Percentiles rank a stretch among this genome's conserved stretches.
phyloP scores from a whole-genome alignment of 495 filamentous ascomycete genomes.

The Hyaloscypha variabilis region DNA sequence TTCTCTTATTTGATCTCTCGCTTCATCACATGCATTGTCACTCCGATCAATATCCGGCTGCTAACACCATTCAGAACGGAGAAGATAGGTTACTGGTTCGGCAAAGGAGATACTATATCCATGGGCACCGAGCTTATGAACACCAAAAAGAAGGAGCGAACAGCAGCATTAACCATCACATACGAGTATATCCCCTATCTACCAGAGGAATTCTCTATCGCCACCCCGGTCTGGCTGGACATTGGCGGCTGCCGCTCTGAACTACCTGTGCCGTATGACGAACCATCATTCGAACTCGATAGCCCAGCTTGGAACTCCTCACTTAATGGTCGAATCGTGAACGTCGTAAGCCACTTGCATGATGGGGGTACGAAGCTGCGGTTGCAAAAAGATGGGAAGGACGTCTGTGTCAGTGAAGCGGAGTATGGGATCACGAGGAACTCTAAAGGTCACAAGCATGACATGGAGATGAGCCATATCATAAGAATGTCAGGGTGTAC shows the following conservation, averaged over 20 bases:
- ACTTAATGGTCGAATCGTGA: slow-evolving; percentile 22
- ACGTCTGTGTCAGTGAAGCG: slow-evolving; percentile 23
- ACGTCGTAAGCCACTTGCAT: slow-evolving; percentile 22
- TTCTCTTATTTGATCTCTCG: neutral
- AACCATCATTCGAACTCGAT: neutral
- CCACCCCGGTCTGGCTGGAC: slow-evolving; percentile 34
- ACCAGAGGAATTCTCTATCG: slow-evolving; percentile 18
- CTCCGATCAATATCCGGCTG: too few relatives aligned
- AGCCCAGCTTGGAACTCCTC: slow-evolving; percentile 26
- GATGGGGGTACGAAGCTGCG: slow-evolving; percentile 25
- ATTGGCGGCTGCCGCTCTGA: slow-evolving; percentile 30
- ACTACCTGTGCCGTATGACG: slow-evolving; percentile 18
- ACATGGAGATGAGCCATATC: slow-evolving; percentile 15
- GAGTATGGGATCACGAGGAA: slow-evolving; percentile 27
- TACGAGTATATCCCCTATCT: slow-evolving; percentile 30
- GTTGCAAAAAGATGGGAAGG: slow-evolving; percentile 21
- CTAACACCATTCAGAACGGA: neutral
- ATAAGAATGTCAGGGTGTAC: slow-evolving; percentile 28
- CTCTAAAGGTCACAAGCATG: neutral
- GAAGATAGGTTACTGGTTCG: neutral
- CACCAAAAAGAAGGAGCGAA: neutral
- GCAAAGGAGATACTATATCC: neutral
- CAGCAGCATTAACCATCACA: neutral
- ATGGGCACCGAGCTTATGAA: neutral
- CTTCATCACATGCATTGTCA: neutral